Evolutionary conservation across 1,284 basidiomycete species (phyloP).

Genomic region (Cerioporus squamosus): DNA sequence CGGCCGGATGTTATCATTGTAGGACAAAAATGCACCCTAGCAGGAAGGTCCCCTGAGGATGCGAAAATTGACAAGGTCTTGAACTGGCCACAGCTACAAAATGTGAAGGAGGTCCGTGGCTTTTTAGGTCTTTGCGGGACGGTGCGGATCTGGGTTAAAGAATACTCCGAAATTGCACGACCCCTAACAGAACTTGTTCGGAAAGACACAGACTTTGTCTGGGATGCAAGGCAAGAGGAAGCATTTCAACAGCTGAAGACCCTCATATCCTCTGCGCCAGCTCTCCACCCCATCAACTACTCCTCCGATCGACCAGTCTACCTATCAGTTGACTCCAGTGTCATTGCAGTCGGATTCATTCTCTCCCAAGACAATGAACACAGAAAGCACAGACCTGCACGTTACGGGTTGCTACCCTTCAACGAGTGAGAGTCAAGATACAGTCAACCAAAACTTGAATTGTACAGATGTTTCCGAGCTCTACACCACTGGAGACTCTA

Average conservation of each 20-base stretch:
- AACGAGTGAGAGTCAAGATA: slow-evolving; percentile 41
- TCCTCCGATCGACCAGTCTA: slow-evolving; percentile 28
- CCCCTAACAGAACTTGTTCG: slow-evolving; percentile 27
- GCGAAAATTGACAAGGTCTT: slow-evolving; percentile 32
- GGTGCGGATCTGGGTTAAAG: slow-evolving; percentile 35
- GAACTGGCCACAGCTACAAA: slow-evolving; percentile 24
- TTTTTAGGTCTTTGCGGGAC: slow-evolving; percentile 29
- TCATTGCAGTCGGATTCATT: slow-evolving; percentile 38
- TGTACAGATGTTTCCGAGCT: slow-evolving; percentile 43
- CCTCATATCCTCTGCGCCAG: slow-evolving; percentile 20
- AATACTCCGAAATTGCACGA: slow-evolving; percentile 28
- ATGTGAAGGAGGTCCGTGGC: slow-evolving; percentile 32
- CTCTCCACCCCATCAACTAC: slow-evolving; percentile 37
- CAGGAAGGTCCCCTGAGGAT: slow-evolving; percentile 32
- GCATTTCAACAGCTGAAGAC: slow-evolving; percentile 23
- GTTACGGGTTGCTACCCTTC: slow-evolving; percentile 14
- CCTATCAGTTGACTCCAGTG: slow-evolving; percentile 38
- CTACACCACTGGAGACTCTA: slow-evolving; percentile 32
- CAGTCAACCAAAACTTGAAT: slow-evolving; percentile 46
- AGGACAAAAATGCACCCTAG: slow-evolving; percentile 30
- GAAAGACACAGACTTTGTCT: slow-evolving; percentile 24
- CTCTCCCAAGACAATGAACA: slow-evolving; percentile 34
- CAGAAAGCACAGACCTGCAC: no score
- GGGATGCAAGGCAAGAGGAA: slow-evolving; percentile 3
- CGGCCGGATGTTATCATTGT: slow-evolving; percentile 13